A percentile compares a stretch with the other conserved stretches of the same genome.
These are phyloP conservation scores for Eucalyptus fibrosa DNA, from an alignment of 345 rosid genomes.

Conservation along the genomic window DNA sequence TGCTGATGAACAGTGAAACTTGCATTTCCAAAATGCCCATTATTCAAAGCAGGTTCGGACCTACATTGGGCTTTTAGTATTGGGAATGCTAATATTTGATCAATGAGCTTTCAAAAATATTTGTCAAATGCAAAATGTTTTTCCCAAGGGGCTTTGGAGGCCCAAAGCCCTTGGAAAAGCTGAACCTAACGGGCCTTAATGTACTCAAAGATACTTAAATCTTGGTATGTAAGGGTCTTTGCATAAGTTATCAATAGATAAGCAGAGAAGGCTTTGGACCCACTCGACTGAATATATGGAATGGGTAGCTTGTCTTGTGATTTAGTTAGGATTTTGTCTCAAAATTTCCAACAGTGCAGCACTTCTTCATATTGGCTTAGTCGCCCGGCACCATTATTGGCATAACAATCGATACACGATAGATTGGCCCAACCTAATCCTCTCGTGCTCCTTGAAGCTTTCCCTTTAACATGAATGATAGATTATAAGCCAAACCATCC, in stretches of 20 bases:
- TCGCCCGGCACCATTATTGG: neutral
- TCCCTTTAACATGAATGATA: neutral
- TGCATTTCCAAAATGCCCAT: too few species aligned
- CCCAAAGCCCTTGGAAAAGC: too few species aligned
- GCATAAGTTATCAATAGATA: neutral
- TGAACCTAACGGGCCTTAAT: neutral
- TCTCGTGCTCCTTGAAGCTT: neutral
- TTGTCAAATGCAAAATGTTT: too few species aligned
- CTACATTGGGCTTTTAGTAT: too few species aligned
- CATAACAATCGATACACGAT: neutral
- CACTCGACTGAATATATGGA: neutral
- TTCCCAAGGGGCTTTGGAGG: accelerated
- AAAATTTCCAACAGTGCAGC: neutral
- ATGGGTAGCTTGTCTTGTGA: neutral
- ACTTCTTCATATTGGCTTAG: neutral
- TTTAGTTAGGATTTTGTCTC: neutral
- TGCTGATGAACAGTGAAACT: too few species aligned
- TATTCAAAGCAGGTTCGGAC: accelerated
- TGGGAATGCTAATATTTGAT: too few species aligned
- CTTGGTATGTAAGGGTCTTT: too few species aligned
- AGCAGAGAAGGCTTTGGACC: neutral
- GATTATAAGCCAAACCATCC: neutral
- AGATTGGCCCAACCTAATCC: neutral
- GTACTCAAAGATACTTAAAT: neutral
- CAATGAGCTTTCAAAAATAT: too few species aligned